Conservation (phyloP, 345 rosid species). For the Odontarrhena argentea region DNA sequence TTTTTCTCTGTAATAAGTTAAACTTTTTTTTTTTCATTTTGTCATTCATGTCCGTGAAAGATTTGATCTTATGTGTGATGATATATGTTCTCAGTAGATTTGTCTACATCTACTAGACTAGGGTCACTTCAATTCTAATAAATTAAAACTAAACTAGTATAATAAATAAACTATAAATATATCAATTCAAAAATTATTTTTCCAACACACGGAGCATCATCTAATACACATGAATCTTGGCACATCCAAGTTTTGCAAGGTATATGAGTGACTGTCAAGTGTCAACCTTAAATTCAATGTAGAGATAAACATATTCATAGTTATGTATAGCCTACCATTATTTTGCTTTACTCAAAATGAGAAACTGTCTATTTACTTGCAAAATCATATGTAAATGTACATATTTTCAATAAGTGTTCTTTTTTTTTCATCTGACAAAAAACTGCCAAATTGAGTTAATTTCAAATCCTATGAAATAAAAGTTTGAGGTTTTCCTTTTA, state of each 20-base stretch:
- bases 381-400: constrained; percentile 33
- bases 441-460: constrained; percentile 38
- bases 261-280: background rate
- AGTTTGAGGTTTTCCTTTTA: constrained; percentile 31
- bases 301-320: background rate
- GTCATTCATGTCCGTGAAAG: no score
- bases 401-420: background rate
- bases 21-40: no score
- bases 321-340: constrained; percentile 28
- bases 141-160: no score
- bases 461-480: constrained; percentile 49
- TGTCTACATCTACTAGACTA: no score
- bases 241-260: constrained; percentile 1
- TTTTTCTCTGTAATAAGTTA: no score
- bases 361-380: constrained; percentile 41
- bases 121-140: no score
- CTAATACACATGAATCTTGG: no score
- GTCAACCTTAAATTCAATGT: constrained; percentile 15
- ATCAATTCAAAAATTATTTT: no score
- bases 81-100: no score
- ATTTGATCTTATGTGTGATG: no score
- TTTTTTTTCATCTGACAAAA: constrained; percentile 30
- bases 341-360: constrained; percentile 29
- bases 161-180: no score
- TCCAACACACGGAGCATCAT: no score